Evolutionary conservation across 306 rosid species (phyloP).

Genomic region (Cicer chorassanicum): DNA sequence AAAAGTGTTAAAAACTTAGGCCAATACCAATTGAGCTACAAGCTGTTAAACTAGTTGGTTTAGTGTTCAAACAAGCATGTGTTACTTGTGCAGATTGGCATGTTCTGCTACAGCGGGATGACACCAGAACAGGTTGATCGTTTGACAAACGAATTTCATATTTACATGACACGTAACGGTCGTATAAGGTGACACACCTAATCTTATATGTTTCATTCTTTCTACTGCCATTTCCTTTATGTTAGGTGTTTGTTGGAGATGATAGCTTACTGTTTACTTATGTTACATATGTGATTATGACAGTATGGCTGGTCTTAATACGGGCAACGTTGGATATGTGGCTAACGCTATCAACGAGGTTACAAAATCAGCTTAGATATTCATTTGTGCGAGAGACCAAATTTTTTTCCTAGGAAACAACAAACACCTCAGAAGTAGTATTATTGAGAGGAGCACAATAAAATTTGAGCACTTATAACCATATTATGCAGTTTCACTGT

Average conservation of each 20-base stretch:
- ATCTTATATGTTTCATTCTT: background rate
- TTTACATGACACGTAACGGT: conserved; percentile 92
- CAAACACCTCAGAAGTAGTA: conserved; percentile 21
- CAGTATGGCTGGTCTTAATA: conserved; percentile 96
- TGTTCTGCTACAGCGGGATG: conserved; percentile 96
- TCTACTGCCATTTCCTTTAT: background rate
- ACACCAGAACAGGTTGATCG: conserved; percentile 94
- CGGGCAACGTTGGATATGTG: conserved; percentile 77
- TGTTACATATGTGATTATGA: conserved; percentile 28
- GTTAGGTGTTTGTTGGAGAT: background rate
- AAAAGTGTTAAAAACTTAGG: conserved; percentile 4
- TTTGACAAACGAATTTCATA: conserved; percentile 80
- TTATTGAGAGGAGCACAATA: conserved; percentile 20
- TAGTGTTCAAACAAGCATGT: conserved; percentile 13
- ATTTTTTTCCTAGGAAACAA: background rate
- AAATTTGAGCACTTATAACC: background rate
- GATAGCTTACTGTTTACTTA: conserved; percentile 5
- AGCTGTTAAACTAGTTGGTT: background rate
- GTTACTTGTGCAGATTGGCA: conserved; percentile 68
- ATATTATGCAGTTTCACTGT: conserved; percentile 10
- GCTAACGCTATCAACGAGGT: conserved; percentile 93
- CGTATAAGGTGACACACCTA: conserved; percentile 73
- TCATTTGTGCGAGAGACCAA: conserved; percentile 4
- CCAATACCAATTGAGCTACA: background rate
- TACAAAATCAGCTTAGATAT: conserved; percentile 62